Evolutionary conservation across 768 basidiomycete genomes (phyloP).

Genomic region (Aureoboletus auriporus): DNA sequence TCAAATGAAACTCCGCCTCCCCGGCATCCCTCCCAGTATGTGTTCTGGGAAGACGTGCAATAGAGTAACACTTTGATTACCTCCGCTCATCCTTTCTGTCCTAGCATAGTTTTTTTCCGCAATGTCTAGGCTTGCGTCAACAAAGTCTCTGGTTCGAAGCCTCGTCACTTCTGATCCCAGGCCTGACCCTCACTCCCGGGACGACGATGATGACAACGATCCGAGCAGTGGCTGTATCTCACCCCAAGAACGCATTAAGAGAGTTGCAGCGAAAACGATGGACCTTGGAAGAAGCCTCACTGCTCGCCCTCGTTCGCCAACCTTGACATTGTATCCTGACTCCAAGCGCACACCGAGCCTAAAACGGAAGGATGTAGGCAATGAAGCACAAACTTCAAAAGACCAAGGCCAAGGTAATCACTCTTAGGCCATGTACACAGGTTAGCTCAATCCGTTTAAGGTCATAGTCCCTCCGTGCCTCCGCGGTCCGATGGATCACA

Average conservation of each 20-base stretch:
- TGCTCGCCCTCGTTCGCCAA: constrained; percentile 33
- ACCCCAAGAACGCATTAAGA: constrained; percentile 47
- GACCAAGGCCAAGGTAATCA: constrained; percentile 29
- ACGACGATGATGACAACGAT: constrained; percentile 26
- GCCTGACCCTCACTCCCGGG: constrained; percentile 30
- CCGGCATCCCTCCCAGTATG: background rate
- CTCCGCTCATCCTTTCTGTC: constrained; percentile 3
- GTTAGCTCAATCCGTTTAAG: constrained; percentile 14
- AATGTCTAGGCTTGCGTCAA: constrained; percentile 26
- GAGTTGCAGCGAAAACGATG: constrained; percentile 54
- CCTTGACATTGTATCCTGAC: constrained; percentile 28
- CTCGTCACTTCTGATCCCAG: constrained; percentile 27
- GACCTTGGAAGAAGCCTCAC: constrained; percentile 61
- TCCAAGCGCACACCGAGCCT: constrained; percentile 55
- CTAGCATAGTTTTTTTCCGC: constrained; percentile 7
- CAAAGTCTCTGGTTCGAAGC: constrained; percentile 18
- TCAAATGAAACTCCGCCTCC: constrained; percentile 1
- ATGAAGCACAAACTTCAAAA: constrained; percentile 27
- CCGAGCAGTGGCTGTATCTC: constrained; percentile 23
- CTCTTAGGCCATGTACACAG: constrained; percentile 24
- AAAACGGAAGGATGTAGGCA: constrained; percentile 48
- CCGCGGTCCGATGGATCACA: constrained; percentile 19
- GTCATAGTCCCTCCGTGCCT: constrained; percentile 10
- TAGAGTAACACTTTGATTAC: constrained; percentile 10
- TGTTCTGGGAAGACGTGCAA: constrained; percentile 20